Percentiles rank a stretch among this genome's conserved stretches.
phyloP scores from a whole-genome alignment of 129 eudicot species.

The Deinandra increscens region DNA sequence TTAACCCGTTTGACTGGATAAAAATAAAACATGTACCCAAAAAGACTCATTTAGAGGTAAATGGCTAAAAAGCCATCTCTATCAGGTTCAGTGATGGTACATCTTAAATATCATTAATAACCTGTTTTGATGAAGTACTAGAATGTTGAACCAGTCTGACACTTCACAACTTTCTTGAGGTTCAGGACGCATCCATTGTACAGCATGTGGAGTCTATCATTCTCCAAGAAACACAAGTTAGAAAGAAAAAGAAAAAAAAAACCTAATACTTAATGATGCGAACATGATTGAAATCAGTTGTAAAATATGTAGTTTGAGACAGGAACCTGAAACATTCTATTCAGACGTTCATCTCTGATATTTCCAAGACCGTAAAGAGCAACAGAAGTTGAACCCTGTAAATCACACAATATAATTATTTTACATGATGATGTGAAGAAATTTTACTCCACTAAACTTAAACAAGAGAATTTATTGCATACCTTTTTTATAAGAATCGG shows the following conservation, averaged over 20 bases:
- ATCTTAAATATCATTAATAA: slow-evolving; percentile 14
- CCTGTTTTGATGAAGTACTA: slow-evolving; percentile 98
- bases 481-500: slow-evolving; percentile 96
- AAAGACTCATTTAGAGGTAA: background rate
- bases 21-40: background rate
- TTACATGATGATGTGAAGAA: background rate
- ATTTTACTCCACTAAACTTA: background rate
- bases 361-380: slow-evolving; percentile 98
- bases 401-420: slow-evolving; percentile 2
- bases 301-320: background rate
- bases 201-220: slow-evolving; percentile 90
- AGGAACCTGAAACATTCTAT: slow-evolving; percentile 96
- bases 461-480: slow-evolving; percentile 20
- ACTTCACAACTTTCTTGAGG: slow-evolving; percentile 82
- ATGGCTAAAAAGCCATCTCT: background rate
- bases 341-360: slow-evolving; percentile 96
- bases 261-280: background rate
- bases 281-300: slow-evolving; percentile 3
- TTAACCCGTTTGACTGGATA: background rate
- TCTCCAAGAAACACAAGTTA: slow-evolving; percentile 16
- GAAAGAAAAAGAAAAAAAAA: background rate
- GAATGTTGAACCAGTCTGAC: slow-evolving; percentile 96
- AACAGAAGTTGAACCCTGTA: slow-evolving; percentile 85
- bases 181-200: slow-evolving; percentile 99
- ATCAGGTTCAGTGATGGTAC: slow-evolving; percentile 1